phyloP scores from a whole-genome alignment of 139 green algal species.

The Auxenochlorella pyrenoidosa region DNA sequence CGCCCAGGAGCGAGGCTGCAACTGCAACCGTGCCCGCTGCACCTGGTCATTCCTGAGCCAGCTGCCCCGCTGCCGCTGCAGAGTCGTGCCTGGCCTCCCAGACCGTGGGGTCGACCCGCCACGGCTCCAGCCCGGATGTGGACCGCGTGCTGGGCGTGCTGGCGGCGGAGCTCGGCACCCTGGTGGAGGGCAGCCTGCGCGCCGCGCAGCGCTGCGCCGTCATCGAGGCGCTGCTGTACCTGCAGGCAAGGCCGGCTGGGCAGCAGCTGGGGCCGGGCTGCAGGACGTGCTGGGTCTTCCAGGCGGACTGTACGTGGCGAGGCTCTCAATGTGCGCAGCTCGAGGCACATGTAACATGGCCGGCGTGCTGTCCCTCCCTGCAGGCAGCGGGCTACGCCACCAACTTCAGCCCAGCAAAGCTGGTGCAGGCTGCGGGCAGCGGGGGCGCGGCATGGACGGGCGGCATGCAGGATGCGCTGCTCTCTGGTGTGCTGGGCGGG shows the following conservation, averaged over 20 bases:
- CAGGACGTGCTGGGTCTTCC: too few species aligned
- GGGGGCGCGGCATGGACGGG: constrained; percentile 26
- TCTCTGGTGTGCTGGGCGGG: neutral
- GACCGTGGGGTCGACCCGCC: constrained; percentile 16
- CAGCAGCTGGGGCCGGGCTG: too few species aligned
- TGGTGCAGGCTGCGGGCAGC: constrained; percentile 25
- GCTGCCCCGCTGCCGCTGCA: neutral
- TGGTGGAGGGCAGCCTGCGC: constrained; percentile 42
- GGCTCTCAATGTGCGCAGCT: too few species aligned
- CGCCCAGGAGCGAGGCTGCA: too few species aligned
- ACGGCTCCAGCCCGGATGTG: constrained; percentile 30
- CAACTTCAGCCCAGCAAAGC: constrained; percentile 44
- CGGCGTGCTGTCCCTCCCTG: neutral
- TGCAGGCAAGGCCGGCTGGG: constrained; percentile 46
- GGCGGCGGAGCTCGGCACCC: constrained; percentile 24
- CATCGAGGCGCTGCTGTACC: constrained; percentile 67
- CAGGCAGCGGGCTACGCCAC: constrained; percentile 46
- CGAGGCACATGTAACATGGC: too few species aligned
- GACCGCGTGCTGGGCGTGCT: constrained; percentile 39
- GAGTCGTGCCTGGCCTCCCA: constrained; percentile 48
- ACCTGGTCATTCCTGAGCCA: neutral
- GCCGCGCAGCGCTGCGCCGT: constrained; percentile 51
- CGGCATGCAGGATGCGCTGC: constrained; percentile 46
- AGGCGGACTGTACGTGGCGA: too few species aligned
- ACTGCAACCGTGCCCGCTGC: too few species aligned